phyloP scores from a whole-genome alignment of 2,329 filamentous ascomycete genomes.

The Cladophialophora yegresii region DNA sequence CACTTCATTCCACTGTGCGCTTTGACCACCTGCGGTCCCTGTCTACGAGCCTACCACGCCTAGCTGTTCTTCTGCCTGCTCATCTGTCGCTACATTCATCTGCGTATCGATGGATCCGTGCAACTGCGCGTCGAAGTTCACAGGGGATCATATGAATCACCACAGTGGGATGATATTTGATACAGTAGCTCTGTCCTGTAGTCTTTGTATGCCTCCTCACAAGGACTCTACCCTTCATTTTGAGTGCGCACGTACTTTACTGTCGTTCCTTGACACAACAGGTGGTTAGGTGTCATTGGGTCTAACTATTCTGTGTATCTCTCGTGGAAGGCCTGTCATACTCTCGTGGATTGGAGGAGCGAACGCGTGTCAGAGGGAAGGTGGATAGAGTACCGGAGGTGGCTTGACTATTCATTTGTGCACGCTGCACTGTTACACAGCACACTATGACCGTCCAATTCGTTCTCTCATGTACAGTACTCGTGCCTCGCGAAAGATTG shows the following conservation, averaged over 20 bases:
- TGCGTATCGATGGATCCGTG: not conserved
- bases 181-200: too few species aligned
- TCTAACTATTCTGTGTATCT: too few species aligned
- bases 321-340: too few species aligned
- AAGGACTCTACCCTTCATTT: not conserved
- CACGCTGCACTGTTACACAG: not conserved
- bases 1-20: slow-evolving; percentile 29
- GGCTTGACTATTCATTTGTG: not conserved
- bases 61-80: too few species aligned
- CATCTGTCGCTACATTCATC: not conserved
- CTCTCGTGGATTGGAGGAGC: not conserved
- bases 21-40: not conserved
- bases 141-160: not conserved
- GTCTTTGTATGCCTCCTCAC: not conserved
- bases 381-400: not conserved
- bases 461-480: not conserved
- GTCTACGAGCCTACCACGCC: too few species aligned
- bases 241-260: not conserved
- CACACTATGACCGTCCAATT: not conserved
- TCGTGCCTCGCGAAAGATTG: not conserved
- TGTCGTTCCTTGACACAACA: not conserved
- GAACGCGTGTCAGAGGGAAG: not conserved
- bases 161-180: not conserved
- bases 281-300: not conserved
- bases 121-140: not conserved